Conservation (phyloP, 371 early-diverging fungal genomes). For the Umbelopsis sp. region DNA sequence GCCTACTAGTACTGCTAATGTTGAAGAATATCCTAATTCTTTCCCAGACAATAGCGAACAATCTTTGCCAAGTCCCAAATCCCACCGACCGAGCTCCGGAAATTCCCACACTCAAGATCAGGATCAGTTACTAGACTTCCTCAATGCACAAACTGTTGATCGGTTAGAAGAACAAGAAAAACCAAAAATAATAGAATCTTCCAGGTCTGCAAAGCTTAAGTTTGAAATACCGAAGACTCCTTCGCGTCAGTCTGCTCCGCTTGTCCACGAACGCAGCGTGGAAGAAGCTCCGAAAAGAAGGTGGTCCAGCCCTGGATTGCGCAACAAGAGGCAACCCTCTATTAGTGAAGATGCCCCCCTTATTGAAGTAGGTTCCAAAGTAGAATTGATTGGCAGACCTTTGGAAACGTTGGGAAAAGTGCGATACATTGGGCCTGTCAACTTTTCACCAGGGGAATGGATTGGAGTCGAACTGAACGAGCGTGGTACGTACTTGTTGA, state of each 20-base stretch:
- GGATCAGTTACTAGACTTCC: background rate
- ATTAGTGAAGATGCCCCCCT: constrained; percentile 8
- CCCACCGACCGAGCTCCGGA: constrained; percentile 5
- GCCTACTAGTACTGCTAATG: background rate
- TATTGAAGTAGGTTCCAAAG: constrained; percentile 17
- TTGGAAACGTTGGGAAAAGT: constrained; percentile 6
- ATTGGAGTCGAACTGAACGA: background rate
- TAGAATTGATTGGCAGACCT: background rate
- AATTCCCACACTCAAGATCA: constrained; percentile 1
- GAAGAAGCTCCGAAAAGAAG: constrained; percentile 12
- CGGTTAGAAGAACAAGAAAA: constrained; percentile 11
- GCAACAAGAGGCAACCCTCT: background rate
- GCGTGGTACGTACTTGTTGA: constrained; percentile 1
- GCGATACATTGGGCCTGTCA: background rate
- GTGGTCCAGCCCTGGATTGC: constrained; percentile 9
- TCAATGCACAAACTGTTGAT: constrained; percentile 7
- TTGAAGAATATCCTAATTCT: background rate
- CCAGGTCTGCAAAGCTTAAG: constrained; percentile 1
- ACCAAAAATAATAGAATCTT: constrained; percentile 18
- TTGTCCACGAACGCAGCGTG: background rate
- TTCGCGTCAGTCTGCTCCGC: constrained; percentile 13
- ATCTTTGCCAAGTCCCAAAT: background rate
- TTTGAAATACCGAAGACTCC: constrained; percentile 17
- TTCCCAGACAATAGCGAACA: background rate
- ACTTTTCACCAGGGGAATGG: constrained; percentile 17